Evolutionary conservation across 768 basidiomycete genomes (phyloP).

Genomic region (Saitozyma podzolica): DNA sequence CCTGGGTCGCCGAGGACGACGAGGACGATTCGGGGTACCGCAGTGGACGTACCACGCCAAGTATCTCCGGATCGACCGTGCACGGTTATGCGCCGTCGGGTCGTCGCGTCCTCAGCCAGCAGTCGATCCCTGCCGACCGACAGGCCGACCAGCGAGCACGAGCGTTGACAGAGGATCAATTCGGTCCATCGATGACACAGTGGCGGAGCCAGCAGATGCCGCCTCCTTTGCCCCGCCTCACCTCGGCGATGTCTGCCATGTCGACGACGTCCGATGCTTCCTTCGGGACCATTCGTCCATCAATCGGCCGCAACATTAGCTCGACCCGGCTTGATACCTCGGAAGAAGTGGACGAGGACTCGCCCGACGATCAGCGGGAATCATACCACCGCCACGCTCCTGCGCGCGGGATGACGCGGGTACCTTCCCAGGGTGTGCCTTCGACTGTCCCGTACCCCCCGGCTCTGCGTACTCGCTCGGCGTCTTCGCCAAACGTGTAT

Average conservation of each 20-base stretch:
- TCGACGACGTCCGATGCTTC: slow-evolving; percentile 42
- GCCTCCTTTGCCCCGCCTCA: slow-evolving; percentile 45
- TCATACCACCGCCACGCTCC: slow-evolving; percentile 19
- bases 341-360: slow-evolving; percentile 37
- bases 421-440: slow-evolving; percentile 33
- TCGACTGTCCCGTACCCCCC: slow-evolving; percentile 29
- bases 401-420: slow-evolving; percentile 32
- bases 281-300: slow-evolving; percentile 22
- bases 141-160: slow-evolving; percentile 61
- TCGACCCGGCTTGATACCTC: slow-evolving; percentile 22
- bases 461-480: slow-evolving; percentile 53
- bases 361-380: slow-evolving; percentile 18
- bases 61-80: slow-evolving; percentile 14
- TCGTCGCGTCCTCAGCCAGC: slow-evolving; percentile 61
- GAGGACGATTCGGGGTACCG: slow-evolving; percentile 28
- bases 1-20: slow-evolving; percentile 67
- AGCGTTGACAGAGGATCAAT: slow-evolving; percentile 69
- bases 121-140: slow-evolving; percentile 64
- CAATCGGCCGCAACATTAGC: slow-evolving; percentile 9
- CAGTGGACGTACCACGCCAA: slow-evolving; percentile 42
- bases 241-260: slow-evolving; percentile 43
- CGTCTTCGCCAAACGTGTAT: slow-evolving; percentile 55
- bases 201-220: slow-evolving; percentile 61
- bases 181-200: slow-evolving; percentile 64
- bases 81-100: slow-evolving; percentile 55